A percentile compares a stretch with the other conserved stretches of the same genome.
Evolutionary conservation across 148 eudicot genomes (phyloP).

Genomic region (Diospyros lotus): DNA sequence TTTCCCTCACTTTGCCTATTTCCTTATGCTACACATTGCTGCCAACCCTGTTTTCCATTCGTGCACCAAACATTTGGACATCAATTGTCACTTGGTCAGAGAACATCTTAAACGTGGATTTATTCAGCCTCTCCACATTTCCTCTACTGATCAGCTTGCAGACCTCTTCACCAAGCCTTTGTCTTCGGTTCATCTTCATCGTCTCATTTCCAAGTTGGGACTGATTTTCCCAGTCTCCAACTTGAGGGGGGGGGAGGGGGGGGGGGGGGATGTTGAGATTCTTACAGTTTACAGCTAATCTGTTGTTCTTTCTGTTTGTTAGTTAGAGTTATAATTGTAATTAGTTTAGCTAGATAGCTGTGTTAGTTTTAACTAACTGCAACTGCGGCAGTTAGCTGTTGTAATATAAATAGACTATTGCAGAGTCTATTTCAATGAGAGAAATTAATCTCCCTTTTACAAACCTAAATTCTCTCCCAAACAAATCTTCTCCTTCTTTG

Average conservation of each 20-base stretch:
- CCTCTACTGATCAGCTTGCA: neutral
- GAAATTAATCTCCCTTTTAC: too few species aligned
- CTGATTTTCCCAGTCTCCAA: neutral
- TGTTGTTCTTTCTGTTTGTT: too few species aligned
- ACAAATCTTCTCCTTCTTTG: too few species aligned
- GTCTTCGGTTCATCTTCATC: neutral
- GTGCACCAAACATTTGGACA: neutral
- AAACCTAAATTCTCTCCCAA: too few species aligned
- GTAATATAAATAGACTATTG: too few species aligned
- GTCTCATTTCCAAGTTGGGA: neutral
- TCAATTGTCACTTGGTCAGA: neutral
- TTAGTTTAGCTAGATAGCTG: too few species aligned
- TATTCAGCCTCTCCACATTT: neutral
- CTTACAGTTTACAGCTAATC: too few species aligned
- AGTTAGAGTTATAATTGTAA: too few species aligned
- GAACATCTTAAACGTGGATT: neutral
- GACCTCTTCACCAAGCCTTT: neutral
- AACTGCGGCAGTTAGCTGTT: too few species aligned
- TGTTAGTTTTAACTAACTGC: too few species aligned
- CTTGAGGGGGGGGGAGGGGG: slow-evolving; percentile 6
- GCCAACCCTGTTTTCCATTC: neutral
- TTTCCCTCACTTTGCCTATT: neutral
- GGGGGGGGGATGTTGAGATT: neutral
- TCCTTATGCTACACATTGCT: neutral
- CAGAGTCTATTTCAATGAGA: too few species aligned